phyloP scores from a whole-genome alignment of 2,329 filamentous ascomycete species.

The Phymatotrichopsis omnivora region DNA sequence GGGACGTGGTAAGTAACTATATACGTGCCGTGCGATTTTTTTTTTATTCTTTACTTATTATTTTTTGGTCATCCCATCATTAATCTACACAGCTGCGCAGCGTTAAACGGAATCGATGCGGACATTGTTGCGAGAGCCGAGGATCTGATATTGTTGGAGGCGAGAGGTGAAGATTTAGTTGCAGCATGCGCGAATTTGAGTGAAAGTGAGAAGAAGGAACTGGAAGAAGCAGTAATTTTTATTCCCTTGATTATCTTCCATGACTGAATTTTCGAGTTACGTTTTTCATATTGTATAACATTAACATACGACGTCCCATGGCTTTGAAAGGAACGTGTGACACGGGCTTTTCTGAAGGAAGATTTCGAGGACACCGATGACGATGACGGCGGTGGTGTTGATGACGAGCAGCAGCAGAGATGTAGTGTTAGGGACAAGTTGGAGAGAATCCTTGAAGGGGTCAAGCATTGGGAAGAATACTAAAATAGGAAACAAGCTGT shows the following conservation, averaged over 20 bases:
- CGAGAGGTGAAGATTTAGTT: conserved; percentile 65
- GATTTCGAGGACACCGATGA: conserved; percentile 34
- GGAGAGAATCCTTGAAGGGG: conserved; percentile 14
- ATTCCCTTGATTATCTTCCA: too few species aligned
- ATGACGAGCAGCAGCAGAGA: not conserved
- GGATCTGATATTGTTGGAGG: conserved; percentile 56
- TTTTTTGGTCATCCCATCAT: too few species aligned
- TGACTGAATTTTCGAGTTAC: not conserved
- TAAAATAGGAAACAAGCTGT: too few species aligned
- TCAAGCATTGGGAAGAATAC: conserved; percentile 12
- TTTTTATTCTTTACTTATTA: not conserved
- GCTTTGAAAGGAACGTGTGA: conserved; percentile 44
- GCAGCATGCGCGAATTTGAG: conserved; percentile 60
- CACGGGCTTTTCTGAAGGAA: conserved; percentile 48
- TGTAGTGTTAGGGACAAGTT: conserved; percentile 10
- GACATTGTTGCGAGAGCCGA: conserved; percentile 66
- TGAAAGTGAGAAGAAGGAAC: conserved; percentile 49
- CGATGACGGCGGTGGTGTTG: conserved; percentile 3
- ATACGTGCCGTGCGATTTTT: not conserved
- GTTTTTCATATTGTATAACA: not conserved
- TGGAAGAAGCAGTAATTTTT: conserved; percentile 42
- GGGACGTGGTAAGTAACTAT: conserved; percentile 49
- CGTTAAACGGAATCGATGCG: conserved; percentile 69
- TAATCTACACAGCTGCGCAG: conserved; percentile 61
- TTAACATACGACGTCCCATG: too few species aligned